Evolutionary conservation across 192 early-diverging fungal genomes (phyloP).

Genomic region (Backusella parvicylindrica): DNA sequence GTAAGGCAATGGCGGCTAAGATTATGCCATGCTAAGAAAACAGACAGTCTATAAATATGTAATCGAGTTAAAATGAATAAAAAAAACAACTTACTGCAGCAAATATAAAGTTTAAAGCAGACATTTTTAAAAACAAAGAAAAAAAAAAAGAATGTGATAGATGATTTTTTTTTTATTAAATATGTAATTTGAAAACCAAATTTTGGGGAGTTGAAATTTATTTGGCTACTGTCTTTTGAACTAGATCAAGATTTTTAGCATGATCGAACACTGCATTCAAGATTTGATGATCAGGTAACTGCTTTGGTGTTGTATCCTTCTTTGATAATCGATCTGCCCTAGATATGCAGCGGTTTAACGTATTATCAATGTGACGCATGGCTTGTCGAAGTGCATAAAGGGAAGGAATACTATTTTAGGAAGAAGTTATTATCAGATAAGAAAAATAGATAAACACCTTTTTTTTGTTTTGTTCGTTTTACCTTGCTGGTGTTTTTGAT

Average conservation of each 20-base stretch:
- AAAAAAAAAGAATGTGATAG: background rate
- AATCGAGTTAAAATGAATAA: background rate
- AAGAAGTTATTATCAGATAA: background rate
- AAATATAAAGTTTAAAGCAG: slow-evolving; percentile 6
- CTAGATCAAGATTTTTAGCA: background rate
- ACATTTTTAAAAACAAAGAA: background rate
- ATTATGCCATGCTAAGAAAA: background rate
- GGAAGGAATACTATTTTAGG: background rate
- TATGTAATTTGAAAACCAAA: background rate
- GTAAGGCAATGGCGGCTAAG: background rate
- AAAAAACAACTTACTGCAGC: background rate
- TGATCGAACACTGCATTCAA: background rate
- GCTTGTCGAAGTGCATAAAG: background rate
- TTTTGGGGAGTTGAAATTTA: background rate
- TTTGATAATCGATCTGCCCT: background rate
- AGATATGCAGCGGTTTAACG: background rate
- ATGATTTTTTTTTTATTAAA: background rate
- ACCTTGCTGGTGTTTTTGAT: background rate
- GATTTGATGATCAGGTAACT: background rate
- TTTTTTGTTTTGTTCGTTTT: background rate
- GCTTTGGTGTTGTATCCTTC: background rate
- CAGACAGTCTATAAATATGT: background rate
- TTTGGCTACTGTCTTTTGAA: background rate
- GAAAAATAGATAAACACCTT: background rate
- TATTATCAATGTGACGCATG: background rate